Conservation (phyloP, 1,284 basidiomycete genomes). For the Cryptococcus floricola region DNA sequence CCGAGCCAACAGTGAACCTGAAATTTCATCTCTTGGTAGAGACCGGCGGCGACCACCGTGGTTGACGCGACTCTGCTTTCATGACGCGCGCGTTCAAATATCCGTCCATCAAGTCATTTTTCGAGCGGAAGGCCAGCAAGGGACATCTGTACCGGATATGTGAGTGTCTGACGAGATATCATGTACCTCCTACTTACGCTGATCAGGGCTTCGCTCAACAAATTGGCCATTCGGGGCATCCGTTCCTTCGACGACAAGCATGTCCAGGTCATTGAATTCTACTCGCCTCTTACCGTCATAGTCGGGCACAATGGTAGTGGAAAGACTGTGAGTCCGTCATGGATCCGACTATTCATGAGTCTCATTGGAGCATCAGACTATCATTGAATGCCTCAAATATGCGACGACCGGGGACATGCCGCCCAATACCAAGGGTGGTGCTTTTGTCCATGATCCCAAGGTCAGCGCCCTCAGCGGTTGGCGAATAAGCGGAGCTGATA, state of each 20-base stretch:
- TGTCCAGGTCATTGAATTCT: conserved; percentile 93
- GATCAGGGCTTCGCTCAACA: conserved; percentile 76
- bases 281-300: conserved; percentile 95
- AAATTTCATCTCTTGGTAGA: too few relatives aligned
- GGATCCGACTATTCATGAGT: neutral
- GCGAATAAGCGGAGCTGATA: neutral
- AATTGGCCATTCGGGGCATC: conserved; percentile 72
- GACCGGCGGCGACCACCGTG: too few relatives aligned
- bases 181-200: too few relatives aligned
- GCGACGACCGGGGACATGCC: conserved; percentile 97
- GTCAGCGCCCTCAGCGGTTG: conserved; percentile 27
- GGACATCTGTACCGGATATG: too few relatives aligned
- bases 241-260: conserved; percentile 89
- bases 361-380: conserved; percentile 56
- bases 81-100: too few relatives aligned
- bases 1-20: too few relatives aligned
- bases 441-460: conserved; percentile 96
- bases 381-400: conserved; percentile 99
- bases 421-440: conserved; percentile 94
- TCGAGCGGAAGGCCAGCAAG: too few relatives aligned
- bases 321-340: conserved; percentile 63
- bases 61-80: too few relatives aligned
- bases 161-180: too few relatives aligned
- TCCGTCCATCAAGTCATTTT: too few relatives aligned
- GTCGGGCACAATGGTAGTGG: conserved; percentile 98